Evolutionary conservation across 192 early-diverging fungal genomes (phyloP), one percentile per base, ranked within the genome.

Genomic region (Backusella mclennaniae): DNA sequence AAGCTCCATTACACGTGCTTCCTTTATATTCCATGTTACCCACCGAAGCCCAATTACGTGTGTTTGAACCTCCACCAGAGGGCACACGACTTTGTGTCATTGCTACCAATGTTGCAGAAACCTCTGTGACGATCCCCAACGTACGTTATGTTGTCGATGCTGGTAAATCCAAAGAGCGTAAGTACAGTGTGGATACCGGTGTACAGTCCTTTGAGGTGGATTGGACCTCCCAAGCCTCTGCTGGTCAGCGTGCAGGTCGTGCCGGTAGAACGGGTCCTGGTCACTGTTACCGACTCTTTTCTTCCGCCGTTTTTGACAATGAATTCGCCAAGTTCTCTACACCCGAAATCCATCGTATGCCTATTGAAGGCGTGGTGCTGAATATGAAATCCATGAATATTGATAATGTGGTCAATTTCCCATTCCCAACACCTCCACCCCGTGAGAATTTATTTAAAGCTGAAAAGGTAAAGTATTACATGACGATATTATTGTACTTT

Each of bases 81-180:
- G 97, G 97, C 39, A 90, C 91, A 17, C 90, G 98, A 15, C 85
- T 99, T 21, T 96, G 95, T 78, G 96, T 99, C 12, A 88, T 99
- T 19, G 97, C 97, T 6, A 99, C 98, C 66, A 98, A 99, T 78
- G 95, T 99, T 5, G 98, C 98, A n/a, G 98, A 99, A 86, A 99
- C 98, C 0, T 96, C 95, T 14, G 90, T 99, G 23, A 99, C 98
- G 3, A 98, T 99, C 44, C 97, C 98, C 8, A 93, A 93, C 35
- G 94, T 99, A 73, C 89, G 91, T 21, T 98, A 98, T 78, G 98
- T 99, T 4, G 93, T 99, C 6, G 98, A 99, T 82, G 89, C 92
- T 19, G 98, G 97, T 21, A 97, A 98, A 76, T 94, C 91, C 17
- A 99, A 99, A 78, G 94, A 95, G 78, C 91, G 95, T 52, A 85